Base-by-base conservation (phyloP, 495 filamentous ascomycete species). In the Durotheca rogersii region DNA sequence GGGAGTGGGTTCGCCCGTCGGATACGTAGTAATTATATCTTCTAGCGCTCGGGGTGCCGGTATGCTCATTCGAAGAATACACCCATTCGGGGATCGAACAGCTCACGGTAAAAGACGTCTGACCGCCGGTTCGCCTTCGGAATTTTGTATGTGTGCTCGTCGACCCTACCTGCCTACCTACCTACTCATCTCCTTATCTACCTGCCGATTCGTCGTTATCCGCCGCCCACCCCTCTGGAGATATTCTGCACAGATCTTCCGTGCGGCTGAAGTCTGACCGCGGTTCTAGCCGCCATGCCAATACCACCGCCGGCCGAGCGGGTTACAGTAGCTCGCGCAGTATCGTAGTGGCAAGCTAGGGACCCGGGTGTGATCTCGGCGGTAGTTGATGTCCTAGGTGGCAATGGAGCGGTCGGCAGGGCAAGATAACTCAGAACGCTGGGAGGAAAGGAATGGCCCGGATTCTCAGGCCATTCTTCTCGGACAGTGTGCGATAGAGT, bases 221-320 rank as follows among this genome's bases (percentile, higher is more conserved):
- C 21, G 25, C 17, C 18, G n/a, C n/a, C n/a, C n/a, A n/a, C n/a
- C n/a, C n/a, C n/a, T n/a, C n/a, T n/a, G n/a, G n/a, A n/a, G n/a
- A n/a, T n/a, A 23, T 47, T 29, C 15, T 16, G 33, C 41, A n/a
- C n/a, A 46, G 17, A 53, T 36, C 16, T 19, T 25, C 46, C n/a
- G n/a, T 53, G 49, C 39, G 44, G 55, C 49, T 53, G 41, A 53
- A 46, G 40, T 50, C 40, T 31, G 40, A 32, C 36, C 49, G 34
- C 55, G 27, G 18, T 39, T 19, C 18, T 45, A 49, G 34, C 35
- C 43, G 34, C 19, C 41, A 46, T 19, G 35, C 43, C 12, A 36
- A 53, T 50, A 41, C 23, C 38, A 53, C 49, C 44, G 46, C 53
- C 49, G 55, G 53, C 53, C 55, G 44, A 35, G 40, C 43, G 55